These are phyloP conservation scores for Hericium coralloides DNA, from an alignment of 768 basidiomycete genomes.

Conservation along the genomic window DNA sequence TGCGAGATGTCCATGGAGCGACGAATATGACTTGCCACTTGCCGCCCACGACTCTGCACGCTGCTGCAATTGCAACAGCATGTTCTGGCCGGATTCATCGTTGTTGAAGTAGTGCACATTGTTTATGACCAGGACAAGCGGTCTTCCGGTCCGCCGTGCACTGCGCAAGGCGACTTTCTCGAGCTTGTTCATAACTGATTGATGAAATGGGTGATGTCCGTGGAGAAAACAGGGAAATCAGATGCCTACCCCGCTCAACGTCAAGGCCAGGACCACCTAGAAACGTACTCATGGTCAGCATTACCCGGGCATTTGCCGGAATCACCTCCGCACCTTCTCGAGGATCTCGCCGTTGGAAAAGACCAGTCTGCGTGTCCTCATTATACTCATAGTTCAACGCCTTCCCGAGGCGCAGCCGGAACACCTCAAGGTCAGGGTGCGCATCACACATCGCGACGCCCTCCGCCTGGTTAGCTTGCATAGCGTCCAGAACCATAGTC, in stretches of 20 bases:
- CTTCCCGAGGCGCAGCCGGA: constrained; percentile 78
- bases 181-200: constrained; percentile 65
- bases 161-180: constrained; percentile 75
- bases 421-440: constrained; percentile 82
- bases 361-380: constrained; percentile 69
- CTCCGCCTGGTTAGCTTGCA: constrained; percentile 63
- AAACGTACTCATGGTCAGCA: background rate
- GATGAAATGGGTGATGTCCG: background rate
- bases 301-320: background rate
- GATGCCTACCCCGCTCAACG: constrained; percentile 59
- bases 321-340: constrained; percentile 47
- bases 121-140: constrained; percentile 75
- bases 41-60: constrained; percentile 82
- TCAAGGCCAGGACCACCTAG: constrained; percentile 69
- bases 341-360: constrained; percentile 80
- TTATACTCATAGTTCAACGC: constrained; percentile 81
- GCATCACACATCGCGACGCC: constrained; percentile 74
- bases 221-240: background rate
- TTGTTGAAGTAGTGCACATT: constrained; percentile 72
- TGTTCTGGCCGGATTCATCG: constrained; percentile 64
- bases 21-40: constrained; percentile 38
- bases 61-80: constrained; percentile 83
- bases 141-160: constrained; percentile 46
- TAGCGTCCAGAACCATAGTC: constrained; percentile 77
- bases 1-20: background rate